Conservation (phyloP, 2,329 filamentous ascomycete genomes). For the Fusarium torulosum region DNA sequence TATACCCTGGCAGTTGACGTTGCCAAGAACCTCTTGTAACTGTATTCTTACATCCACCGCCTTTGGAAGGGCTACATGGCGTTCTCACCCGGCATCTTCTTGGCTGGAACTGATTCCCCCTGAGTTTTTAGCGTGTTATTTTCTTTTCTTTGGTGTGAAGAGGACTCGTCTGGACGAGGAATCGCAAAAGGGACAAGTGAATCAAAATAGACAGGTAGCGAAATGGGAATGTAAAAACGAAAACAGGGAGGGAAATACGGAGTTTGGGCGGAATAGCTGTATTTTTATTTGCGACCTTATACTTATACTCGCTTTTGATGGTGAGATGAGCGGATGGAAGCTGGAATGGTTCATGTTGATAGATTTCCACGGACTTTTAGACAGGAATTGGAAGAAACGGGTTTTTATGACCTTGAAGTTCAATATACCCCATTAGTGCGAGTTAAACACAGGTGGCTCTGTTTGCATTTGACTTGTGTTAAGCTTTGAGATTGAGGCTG, state of each 20-base stretch:
- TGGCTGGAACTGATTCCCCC: slow-evolving; percentile 22
- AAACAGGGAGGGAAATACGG: slow-evolving; percentile 27
- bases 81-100: slow-evolving; percentile 35
- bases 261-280: slow-evolving; percentile 26
- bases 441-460: neutral
- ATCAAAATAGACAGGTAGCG: slow-evolving; percentile 39
- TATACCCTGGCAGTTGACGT: slow-evolving; percentile 24
- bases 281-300: slow-evolving; percentile 29
- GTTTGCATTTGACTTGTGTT: neutral
- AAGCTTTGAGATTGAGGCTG: neutral
- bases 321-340: slow-evolving; percentile 9
- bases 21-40: slow-evolving; percentile 24
- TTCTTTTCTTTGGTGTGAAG: slow-evolving; percentile 21
- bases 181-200: slow-evolving; percentile 15
- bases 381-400: slow-evolving; percentile 21
- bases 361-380: slow-evolving; percentile 38
- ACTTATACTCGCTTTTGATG: slow-evolving; percentile 14
- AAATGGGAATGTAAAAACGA: slow-evolving; percentile 22
- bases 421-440: slow-evolving; percentile 16
- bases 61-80: slow-evolving; percentile 23
- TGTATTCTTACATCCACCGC: slow-evolving; percentile 35
- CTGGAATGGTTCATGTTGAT: slow-evolving; percentile 21
- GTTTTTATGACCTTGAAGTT: slow-evolving; percentile 2
- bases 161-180: slow-evolving; percentile 31
- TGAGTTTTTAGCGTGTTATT: slow-evolving; percentile 30